phyloP scores from a whole-genome alignment of 257 asterid species.

The Solanum paucissectum region DNA sequence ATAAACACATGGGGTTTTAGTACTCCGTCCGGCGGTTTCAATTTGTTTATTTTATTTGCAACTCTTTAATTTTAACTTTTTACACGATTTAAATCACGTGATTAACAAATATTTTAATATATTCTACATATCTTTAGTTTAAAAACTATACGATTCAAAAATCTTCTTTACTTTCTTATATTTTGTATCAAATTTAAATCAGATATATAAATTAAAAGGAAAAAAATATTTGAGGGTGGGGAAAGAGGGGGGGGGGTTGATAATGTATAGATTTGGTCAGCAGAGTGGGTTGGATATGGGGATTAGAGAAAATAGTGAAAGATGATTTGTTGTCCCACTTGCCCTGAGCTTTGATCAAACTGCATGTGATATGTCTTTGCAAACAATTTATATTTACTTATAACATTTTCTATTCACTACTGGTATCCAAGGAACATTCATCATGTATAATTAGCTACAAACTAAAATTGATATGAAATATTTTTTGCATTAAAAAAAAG shows the following conservation, averaged over 20 bases:
- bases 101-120: too few relatives aligned
- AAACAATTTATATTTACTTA: neutral
- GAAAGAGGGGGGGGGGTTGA: neutral
- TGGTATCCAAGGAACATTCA: neutral
- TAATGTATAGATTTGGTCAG: neutral
- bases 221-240: neutral
- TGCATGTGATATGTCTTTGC: conserved; percentile 21
- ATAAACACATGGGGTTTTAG: neutral
- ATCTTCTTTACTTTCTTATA: too few relatives aligned
- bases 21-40: accelerated
- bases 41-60: too few relatives aligned
- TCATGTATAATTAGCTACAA: neutral
- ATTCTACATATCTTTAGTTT: too few relatives aligned
- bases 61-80: too few relatives aligned
- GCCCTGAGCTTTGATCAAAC: neutral
- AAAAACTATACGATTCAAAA: too few relatives aligned
- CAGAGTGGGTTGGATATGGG: conserved; percentile 6
- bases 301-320: neutral
- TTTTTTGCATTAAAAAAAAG: too few relatives aligned
- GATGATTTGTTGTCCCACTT: conserved; percentile 9
- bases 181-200: too few relatives aligned
- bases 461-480: too few relatives aligned
- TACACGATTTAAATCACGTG: too few relatives aligned
- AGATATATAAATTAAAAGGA: too few relatives aligned
- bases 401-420: neutral